Percentiles rank a stretch among this genome's conserved stretches.
Conservation (phyloP, 495 filamentous ascomycete genomes). For the Podospora australis region DNA sequence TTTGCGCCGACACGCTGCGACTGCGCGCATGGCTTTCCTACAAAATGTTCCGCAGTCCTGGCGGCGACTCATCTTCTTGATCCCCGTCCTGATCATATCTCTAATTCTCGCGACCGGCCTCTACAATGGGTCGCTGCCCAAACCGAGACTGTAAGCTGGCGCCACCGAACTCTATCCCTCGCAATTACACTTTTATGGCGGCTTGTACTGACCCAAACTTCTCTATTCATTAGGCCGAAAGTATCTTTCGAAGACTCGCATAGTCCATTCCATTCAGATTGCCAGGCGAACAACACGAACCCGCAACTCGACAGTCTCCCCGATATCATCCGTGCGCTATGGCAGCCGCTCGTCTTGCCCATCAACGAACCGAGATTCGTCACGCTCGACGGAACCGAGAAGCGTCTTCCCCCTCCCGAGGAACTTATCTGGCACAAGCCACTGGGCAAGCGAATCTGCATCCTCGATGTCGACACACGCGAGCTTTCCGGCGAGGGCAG, state of each 20-base stretch:
- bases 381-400: slow-evolving; percentile 18
- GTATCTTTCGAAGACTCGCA: slow-evolving; percentile 9
- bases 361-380: slow-evolving; percentile 20
- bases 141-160: slow-evolving; percentile 14
- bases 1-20: background rate
- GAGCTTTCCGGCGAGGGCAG: slow-evolving; percentile 19
- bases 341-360: slow-evolving; percentile 20
- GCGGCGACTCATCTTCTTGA: slow-evolving; percentile 18
- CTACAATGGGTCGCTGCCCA: slow-evolving; percentile 17
- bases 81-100: slow-evolving; percentile 10
- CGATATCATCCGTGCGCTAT: slow-evolving; percentile 20
- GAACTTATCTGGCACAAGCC: slow-evolving; percentile 18
- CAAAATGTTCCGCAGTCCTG: slow-evolving; percentile 18
- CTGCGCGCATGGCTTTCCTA: slow-evolving; percentile 16
- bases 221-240: slow-evolving; percentile 11
- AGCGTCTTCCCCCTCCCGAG: slow-evolving; percentile 15
- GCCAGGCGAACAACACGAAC: background rate
- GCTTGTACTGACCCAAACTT: background rate
- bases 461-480: slow-evolving; percentile 39
- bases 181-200: background rate
- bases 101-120: slow-evolving; percentile 12
- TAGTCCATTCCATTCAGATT: background rate
- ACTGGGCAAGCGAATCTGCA: slow-evolving; percentile 30
- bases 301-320: slow-evolving; percentile 11
- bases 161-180: background rate